Conservation (phyloP, 495 filamentous ascomycete genomes). For the Penicillium lividum region DNA sequence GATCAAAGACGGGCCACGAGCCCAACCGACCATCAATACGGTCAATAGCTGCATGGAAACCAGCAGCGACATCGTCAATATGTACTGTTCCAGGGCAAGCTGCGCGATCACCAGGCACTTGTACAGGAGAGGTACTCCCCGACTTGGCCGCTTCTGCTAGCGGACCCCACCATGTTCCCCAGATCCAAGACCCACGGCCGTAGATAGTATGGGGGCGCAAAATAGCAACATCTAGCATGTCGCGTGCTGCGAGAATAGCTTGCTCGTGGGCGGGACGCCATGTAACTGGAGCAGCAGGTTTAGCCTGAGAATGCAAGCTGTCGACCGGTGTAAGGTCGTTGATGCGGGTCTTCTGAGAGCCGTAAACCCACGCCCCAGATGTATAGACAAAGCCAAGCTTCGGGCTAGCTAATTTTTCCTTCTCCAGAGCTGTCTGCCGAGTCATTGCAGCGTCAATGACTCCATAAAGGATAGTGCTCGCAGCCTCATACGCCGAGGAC, state of each 20-base stretch:
- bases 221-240: conserved; percentile 40
- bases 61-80: conserved; percentile 42
- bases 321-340: conserved; percentile 34
- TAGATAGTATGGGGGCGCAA: conserved; percentile 40
- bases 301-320: conserved; percentile 1
- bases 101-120: conserved; percentile 24
- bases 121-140: conserved; percentile 7
- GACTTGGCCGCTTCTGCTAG: conserved; percentile 27
- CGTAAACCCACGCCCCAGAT: conserved; percentile 45
- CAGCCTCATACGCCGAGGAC: conserved; percentile 21
- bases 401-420: conserved; percentile 17
- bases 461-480: conserved; percentile 17
- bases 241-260: conserved; percentile 28
- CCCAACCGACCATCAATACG: conserved; percentile 32
- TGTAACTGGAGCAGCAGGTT: conserved; percentile 25
- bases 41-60: conserved; percentile 36
- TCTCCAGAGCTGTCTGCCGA: conserved; percentile 15
- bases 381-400: conserved; percentile 48
- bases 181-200: conserved; percentile 31
- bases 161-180: conserved; percentile 21
- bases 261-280: conserved; percentile 41
- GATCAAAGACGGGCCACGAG: conserved; percentile 46
- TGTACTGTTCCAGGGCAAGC: conserved; percentile 31
- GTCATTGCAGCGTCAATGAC: conserved; percentile 25
- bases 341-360: conserved; percentile 26